phyloP scores from a whole-genome alignment of 495 filamentous ascomycete genomes.

The Aspergillus egyptiacus region DNA sequence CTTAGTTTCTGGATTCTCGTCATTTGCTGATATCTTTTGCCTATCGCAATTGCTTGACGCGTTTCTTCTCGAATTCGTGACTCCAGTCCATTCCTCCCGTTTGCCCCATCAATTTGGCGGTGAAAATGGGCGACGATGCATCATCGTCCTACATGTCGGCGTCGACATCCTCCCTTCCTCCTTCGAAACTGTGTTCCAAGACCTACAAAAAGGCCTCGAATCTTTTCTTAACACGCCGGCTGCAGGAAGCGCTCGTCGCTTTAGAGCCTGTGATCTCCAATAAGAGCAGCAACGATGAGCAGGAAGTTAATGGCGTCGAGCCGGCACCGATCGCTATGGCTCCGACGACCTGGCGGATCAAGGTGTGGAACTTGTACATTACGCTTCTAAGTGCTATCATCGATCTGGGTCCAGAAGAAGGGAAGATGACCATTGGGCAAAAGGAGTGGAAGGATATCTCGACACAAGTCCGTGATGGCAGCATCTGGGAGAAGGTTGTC shows the following conservation, averaged over 20 bases:
- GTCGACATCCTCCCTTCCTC: conserved; percentile 44
- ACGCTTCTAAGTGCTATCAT: conserved; percentile 85
- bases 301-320: conserved; percentile 33
- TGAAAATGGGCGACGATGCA: conserved; percentile 33
- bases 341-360: conserved; percentile 73
- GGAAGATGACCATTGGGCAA: conserved; percentile 76
- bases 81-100: conserved; percentile 4
- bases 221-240: conserved; percentile 84
- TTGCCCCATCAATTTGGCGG: conserved; percentile 16
- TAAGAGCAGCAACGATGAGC: conserved; percentile 28
- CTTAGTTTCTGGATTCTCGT: too few relatives aligned
- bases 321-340: conserved; percentile 62
- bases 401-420: conserved; percentile 84
- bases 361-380: conserved; percentile 95
- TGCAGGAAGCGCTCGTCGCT: conserved; percentile 79
- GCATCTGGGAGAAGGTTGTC: conserved; percentile 89
- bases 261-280: conserved; percentile 69
- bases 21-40: neutral
- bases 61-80: neutral
- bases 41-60: neutral
- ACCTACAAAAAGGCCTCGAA: conserved; percentile 82
- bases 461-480: conserved; percentile 74
- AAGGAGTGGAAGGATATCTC: conserved; percentile 77
- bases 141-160: conserved; percentile 29
- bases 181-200: conserved; percentile 58